Evolutionary conservation across 148 eudicot genomes (phyloP), one percentile per base, ranked within the genome.

Genomic region (Heliosperma pusillum): DNA sequence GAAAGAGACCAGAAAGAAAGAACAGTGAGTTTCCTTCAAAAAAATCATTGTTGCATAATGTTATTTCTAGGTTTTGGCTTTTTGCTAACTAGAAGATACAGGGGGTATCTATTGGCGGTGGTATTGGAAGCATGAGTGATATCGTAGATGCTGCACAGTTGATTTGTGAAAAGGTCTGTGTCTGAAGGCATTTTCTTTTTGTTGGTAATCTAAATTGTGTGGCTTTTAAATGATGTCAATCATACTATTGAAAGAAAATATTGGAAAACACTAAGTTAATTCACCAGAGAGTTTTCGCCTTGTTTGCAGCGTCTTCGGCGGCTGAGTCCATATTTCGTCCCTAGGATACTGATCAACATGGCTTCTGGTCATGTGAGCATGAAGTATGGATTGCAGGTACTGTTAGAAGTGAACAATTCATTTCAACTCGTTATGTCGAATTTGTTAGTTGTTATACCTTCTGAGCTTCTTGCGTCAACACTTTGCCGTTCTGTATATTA

Each of bases 311-410:
- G 91, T 69, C 79, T 95, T 77, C 88, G 98, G 20, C 89, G 98
- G 75, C 89, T 95, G 66, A 95, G 96, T 82, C 97, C 98, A 27
- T 95, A 86, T 86, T 95, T 95, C 70, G 82, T 95, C 69, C 98
- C 98, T 24, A 86, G 97, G 73, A 95, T 95, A 81, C 80, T 95
- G 80, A 95, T 95, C 78, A 92, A 95, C 80, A 92, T 95, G 98
- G 97, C 98, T 69, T 85, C 98, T 83, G 98, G 98, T 60, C 98
- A 95, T 82, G 93, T 90, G 60, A 95, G 98, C 94, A 95, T 95
- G 86, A 92, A 90, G 81, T 90, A 90, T 71, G 97, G 97, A 78
- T 95, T 95, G 71, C 96, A 92, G 98, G 98, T 94, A 81, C 17
- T 50, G 5, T 57, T 56, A 27, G 62, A 69, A 58, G 24, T 24